Conservation (phyloP, 495 filamentous ascomycete genomes). For the Gamarada debralockiae region DNA sequence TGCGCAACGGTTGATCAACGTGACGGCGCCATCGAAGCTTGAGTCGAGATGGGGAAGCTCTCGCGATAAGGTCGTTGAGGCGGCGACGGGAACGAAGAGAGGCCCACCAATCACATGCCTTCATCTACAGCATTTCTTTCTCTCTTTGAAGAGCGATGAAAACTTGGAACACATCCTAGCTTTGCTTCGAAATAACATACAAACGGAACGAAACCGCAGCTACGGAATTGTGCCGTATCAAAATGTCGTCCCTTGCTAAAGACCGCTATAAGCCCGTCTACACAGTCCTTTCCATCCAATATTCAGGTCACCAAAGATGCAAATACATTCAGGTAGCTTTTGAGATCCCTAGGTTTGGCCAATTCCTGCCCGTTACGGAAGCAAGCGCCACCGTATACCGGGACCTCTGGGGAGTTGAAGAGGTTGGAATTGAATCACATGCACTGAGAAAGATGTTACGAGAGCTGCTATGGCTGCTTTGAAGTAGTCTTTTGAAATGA, state of each 20-base stretch:
- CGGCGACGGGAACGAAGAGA: no score
- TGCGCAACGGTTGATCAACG: no score
- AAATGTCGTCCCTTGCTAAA: not conserved
- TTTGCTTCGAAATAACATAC: no score
- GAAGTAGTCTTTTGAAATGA: conserved; percentile 44
- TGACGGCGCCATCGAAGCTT: no score
- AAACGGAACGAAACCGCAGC: no score
- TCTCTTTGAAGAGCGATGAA: no score
- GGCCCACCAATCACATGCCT: no score
- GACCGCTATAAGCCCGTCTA: conserved; percentile 43
- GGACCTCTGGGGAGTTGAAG: conserved; percentile 47
- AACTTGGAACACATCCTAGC: no score
- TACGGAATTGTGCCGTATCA: no score
- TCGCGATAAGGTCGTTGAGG: no score
- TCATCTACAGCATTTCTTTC: no score
- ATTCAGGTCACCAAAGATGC: conserved; percentile 52
- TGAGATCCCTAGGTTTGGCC: conserved; percentile 32
- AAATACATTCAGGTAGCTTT: conserved; percentile 57
- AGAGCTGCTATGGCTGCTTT: conserved; percentile 50
- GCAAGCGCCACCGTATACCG: conserved; percentile 55
- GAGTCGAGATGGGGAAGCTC: no score
- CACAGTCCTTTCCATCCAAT: conserved; percentile 44
- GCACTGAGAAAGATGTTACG: conserved; percentile 39
- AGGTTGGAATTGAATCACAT: conserved; percentile 52
- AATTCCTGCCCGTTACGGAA: conserved; percentile 23